A percentile compares a stretch with the other conserved stretches of the same genome.
These are phyloP conservation scores for Candida boleticola DNA, from an alignment of 805 yeast species.

Conservation along the genomic window DNA sequence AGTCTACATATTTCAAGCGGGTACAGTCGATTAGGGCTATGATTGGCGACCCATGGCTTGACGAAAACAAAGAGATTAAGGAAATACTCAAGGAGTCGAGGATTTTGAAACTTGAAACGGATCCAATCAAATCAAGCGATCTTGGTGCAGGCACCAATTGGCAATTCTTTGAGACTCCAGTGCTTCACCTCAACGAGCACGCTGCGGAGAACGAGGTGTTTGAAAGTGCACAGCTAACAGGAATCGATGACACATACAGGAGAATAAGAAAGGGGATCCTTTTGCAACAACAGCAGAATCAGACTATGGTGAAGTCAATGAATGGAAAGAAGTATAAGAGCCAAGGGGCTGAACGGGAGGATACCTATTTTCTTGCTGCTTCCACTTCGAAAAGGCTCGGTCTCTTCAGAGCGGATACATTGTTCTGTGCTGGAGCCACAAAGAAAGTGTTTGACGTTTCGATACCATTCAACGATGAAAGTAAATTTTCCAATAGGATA, in stretches of 20 bases:
- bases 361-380: slow-evolving; percentile 21
- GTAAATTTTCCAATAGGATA: slow-evolving; percentile 31
- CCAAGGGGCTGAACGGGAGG: slow-evolving; percentile 1
- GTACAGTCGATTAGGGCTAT: slow-evolving; percentile 48
- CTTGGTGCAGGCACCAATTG: slow-evolving; percentile 31
- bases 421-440: slow-evolving; percentile 50
- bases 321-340: slow-evolving; percentile 12
- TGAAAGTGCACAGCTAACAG: slow-evolving; percentile 18
- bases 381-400: slow-evolving; percentile 47
- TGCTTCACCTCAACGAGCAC: slow-evolving; percentile 9
- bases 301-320: slow-evolving; percentile 8
- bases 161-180: slow-evolving; percentile 34
- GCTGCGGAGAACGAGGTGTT: slow-evolving; percentile 1
- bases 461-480: slow-evolving; percentile 36
- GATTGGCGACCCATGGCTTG: slow-evolving; percentile 43
- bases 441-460: slow-evolving; percentile 38
- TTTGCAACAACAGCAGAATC: slow-evolving; percentile 1
- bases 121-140: slow-evolving; percentile 39
- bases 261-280: slow-evolving; percentile 25
- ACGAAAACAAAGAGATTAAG: slow-evolving; percentile 24
- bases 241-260: slow-evolving; percentile 34
- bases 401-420: slow-evolving; percentile 42
- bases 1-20: slow-evolving; percentile 41
- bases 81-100: slow-evolving; percentile 41
- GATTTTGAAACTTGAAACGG: slow-evolving; percentile 36